Evolutionary conservation across 495 filamentous ascomycete genomes (phyloP), one percentile per base, ranked within the genome.

Genomic region (Zalerion maritima): DNA sequence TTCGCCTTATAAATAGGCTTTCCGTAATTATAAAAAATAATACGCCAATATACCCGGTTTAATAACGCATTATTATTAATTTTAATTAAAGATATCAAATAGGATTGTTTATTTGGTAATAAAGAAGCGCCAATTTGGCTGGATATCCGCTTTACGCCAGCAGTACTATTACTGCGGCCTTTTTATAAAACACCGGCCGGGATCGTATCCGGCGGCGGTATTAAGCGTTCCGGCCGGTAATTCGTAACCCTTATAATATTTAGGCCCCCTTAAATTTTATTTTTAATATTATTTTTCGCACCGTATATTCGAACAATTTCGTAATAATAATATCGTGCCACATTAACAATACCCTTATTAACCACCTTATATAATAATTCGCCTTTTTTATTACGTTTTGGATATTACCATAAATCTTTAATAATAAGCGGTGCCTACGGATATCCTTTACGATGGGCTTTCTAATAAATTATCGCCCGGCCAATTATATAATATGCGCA

Each of bases 1-100:
- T 41, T 53, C 25, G 54, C 54, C 31, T 44, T 45, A 33, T 57
- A 52, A n/a, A n/a, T n/a, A n/a, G n/a, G n/a, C n/a, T n/a, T n/a
- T n/a, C n/a, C n/a, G n/a, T n/a, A n/a, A n/a, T 57, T 52, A 14
- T 42, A 36, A 19, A 51, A 17, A 22, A 57, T 42, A 23, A 58
- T 39, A 34, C 54, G 51, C 7, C 54, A 46, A 45, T 54, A 49
- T 25, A 56, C 43, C 25, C 48, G 40, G 41, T 56, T 53, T 31
- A 33, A 31, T 26, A 32, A 26, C 14, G 20, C 29, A 24, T 16
- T 32, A 15, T 29, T 26, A 12, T 23, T 18, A 6, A 22, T 29
- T 30, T 50, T 46, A 13, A 22, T 47, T 17, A 39, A 42, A 29
- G 43, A 48, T 26, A 26, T 36, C 15, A 38, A 52, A 37, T 41